Evolutionary conservation across 306 rosid genomes (phyloP).

Genomic region (Prunus davidiana): DNA sequence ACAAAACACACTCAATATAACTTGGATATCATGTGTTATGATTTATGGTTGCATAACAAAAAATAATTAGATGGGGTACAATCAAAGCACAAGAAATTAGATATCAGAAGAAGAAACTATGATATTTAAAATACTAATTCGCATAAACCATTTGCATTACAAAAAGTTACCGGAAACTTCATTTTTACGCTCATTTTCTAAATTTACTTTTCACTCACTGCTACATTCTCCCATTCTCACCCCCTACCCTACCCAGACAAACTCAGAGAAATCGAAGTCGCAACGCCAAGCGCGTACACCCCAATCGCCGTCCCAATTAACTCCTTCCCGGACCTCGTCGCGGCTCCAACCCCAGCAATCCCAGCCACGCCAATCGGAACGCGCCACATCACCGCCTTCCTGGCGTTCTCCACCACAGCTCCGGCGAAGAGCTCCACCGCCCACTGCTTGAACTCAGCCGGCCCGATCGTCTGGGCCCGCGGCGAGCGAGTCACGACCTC

Average conservation of each 20-base stretch:
- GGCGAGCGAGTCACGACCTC: conserved; percentile 22
- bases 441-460: conserved; percentile 55
- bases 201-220: no score
- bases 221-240: no score
- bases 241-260: conserved; percentile 37
- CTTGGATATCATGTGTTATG: no score
- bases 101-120: no score
- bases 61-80: no score
- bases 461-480: conserved; percentile 20
- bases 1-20: no score
- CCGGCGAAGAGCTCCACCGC: conserved; percentile 54
- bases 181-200: no score
- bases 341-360: conserved; percentile 63
- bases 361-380: conserved; percentile 74
- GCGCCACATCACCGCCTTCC: conserved; percentile 43
- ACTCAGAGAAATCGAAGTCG: conserved; percentile 44
- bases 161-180: no score
- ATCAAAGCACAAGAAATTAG: no score
- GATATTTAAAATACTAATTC: no score
- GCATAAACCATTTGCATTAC: no score
- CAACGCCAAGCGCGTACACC: conserved; percentile 67
- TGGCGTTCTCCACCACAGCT: conserved; percentile 47
- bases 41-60: no score
- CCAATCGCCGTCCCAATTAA: conserved; percentile 58
- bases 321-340: conserved; percentile 41